Base-by-base conservation (phyloP, 306 rosid species). In the Quercus variabilis region DNA sequence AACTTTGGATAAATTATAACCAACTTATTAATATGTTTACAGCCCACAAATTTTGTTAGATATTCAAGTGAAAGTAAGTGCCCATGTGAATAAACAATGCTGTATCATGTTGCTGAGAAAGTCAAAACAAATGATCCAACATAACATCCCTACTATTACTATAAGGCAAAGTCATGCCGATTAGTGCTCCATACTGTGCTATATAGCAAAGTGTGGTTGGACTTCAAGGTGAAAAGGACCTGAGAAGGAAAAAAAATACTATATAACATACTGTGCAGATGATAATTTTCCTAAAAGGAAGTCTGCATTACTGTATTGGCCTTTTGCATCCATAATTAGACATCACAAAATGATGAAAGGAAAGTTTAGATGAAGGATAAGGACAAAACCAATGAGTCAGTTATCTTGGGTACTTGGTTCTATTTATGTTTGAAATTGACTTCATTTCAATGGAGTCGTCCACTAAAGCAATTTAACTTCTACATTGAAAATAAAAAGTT, bases 371-470 rank as follows among this genome's bases (percentile, higher is more conserved):
- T 58, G 67, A 67, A 41, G 15, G 25, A 41, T 56, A 25, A 56
- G 63, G 49, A 23, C 55, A 69, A 63, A 58, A 30, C 38, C 43
- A 13, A 76, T 15, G 20, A 59, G 51, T 15, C 4, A 68, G 60
- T 71, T 25, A 20, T 49, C 54, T 49, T 49, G 17, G 70, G 69
- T 38, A 59, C 59, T 21, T 31, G 74, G 74, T 55, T 78, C 77
- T 58, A 56, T 35, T 74, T 28, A 5, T 41, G 20, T 52, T 74
- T 68, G 79, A 69, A 79, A 57, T 71, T 80, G 79, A 80, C 84
- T 76, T 41, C 12, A 52, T 35, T 69, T 25, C 67, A 63, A 52
- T 70, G 46, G 62, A 52, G 78, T 72, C 59, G 69, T 38, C 84
- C 79, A 64, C 76, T 80, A 68, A 71, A 12, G 71, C 76, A 28